Percentiles rank a stretch among this genome's conserved stretches.
Evolutionary conservation across 352 stramenopile species (phyloP).

Genomic region (Globisporangium apiculatum): DNA sequence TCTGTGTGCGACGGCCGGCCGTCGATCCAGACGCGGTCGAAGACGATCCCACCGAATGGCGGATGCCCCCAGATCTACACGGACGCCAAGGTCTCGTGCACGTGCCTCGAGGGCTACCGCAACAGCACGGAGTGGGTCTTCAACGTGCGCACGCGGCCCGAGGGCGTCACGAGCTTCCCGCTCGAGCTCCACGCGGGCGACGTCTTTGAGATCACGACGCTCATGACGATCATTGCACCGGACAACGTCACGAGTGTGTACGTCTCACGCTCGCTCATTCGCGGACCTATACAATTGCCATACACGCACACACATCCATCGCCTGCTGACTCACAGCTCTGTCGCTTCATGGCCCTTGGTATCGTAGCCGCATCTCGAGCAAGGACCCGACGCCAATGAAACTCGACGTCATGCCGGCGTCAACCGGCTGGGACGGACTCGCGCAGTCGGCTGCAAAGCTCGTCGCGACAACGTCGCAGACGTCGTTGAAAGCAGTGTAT

Average conservation of each 20-base stretch:
- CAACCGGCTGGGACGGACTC: slow-evolving; percentile 29
- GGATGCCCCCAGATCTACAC: slow-evolving; percentile 39
- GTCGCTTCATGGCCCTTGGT: background rate
- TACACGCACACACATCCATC: no score
- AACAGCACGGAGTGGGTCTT: slow-evolving; percentile 36
- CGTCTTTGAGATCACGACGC: slow-evolving; percentile 29
- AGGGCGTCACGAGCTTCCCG: slow-evolving; percentile 21
- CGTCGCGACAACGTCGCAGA: slow-evolving; percentile 29
- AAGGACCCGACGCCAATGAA: slow-evolving; percentile 19
- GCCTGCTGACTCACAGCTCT: background rate
- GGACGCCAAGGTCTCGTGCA: slow-evolving; percentile 41
- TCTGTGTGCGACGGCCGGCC: slow-evolving; percentile 39
- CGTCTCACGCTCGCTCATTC: background rate
- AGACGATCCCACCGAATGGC: slow-evolving; percentile 30
- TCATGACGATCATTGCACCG: slow-evolving; percentile 40
- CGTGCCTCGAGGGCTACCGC: slow-evolving; percentile 38
- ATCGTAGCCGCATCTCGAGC: slow-evolving; percentile 19
- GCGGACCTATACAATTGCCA: no score
- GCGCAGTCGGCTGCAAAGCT: slow-evolving; percentile 25
- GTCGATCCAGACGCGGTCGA: slow-evolving; percentile 40
- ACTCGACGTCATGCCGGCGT: slow-evolving; percentile 34
- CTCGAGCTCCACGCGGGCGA: slow-evolving; percentile 26
- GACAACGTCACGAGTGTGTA: slow-evolving; percentile 27
- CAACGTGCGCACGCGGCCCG: slow-evolving; percentile 18
- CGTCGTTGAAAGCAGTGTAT: slow-evolving; percentile 28